Percentiles rank a stretch among this genome's conserved stretches.
These are phyloP conservation scores for Ogataea nakhonphanomensis DNA, from an alignment of 805 yeast genomes.

Conservation along the genomic window DNA sequence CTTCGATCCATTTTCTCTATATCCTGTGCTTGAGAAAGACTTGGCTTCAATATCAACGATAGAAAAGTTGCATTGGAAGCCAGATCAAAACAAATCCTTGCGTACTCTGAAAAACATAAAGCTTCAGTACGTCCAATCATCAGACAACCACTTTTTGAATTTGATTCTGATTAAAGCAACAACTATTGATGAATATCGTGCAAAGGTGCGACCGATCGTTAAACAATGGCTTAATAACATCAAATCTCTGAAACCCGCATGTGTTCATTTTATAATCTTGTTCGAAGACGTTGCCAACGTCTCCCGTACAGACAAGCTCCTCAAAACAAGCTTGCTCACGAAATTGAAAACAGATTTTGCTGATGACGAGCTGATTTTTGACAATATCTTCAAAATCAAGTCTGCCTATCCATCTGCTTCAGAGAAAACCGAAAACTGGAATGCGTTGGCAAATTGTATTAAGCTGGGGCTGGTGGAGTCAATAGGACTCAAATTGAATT, in stretches of 20 bases:
- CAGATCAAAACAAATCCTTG: constrained; percentile 45
- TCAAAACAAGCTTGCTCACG: constrained; percentile 30
- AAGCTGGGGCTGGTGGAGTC: constrained; percentile 52
- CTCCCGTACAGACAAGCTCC: constrained; percentile 25
- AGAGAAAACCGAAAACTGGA: constrained; percentile 52
- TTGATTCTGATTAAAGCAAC: constrained; percentile 67
- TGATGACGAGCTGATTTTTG: constrained; percentile 25
- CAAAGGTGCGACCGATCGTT: constrained; percentile 77
- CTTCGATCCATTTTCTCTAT: constrained; percentile 72
- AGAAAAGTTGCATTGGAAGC: constrained; percentile 69
- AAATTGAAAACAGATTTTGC: constrained; percentile 33
- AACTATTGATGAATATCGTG: constrained; percentile 68
- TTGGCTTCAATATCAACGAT: constrained; percentile 50
- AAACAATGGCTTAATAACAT: constrained; percentile 68
- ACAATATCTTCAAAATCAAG: constrained; percentile 40
- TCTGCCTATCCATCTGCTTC: constrained; percentile 33
- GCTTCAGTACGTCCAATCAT: constrained; percentile 53
- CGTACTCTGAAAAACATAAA: constrained; percentile 62
- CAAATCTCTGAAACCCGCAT: constrained; percentile 47
- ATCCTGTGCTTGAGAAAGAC: constrained; percentile 40
- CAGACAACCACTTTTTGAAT: constrained; percentile 42
- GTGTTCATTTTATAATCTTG: constrained; percentile 51
- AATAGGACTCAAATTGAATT: constrained; percentile 44
- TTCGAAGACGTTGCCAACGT: constrained; percentile 34
- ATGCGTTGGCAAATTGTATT: constrained; percentile 39